Base-by-base conservation (phyloP, 306 rosid species). In the Purshia tridentata region DNA sequence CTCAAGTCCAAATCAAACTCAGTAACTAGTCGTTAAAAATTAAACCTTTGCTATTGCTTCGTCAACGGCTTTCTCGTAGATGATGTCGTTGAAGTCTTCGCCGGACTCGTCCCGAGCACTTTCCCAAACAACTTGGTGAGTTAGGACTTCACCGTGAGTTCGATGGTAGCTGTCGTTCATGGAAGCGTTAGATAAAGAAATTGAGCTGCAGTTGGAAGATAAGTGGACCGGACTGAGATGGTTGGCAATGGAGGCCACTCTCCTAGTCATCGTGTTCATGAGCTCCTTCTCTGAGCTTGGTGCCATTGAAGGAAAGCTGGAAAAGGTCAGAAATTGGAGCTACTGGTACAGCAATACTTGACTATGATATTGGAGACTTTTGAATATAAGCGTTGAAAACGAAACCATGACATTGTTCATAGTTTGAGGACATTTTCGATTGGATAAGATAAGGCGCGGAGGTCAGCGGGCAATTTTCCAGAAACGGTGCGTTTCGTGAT, bases 41-140 rank as follows among this genome's bases (percentile, higher is more conserved):
- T 2, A 2, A 23, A 89, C 98, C 96, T 89, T 93, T 5, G 97
- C 96, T 5, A 93, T 89, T 65, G 82, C 98, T 84, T 93, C 98
- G 10, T 86, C 96, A 37, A 66, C 86, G 18, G 97, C 86, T 53
- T 91, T 91, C 85, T 93, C 88, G 66, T 93, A 93, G 4, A 89
- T 4, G 46, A 91, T 91, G 81, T 93, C 97, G 5, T 83, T 82
- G 84, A 86, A 91, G 4, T 76, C 87, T 41, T 87, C 81, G 14
- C 77, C 91, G 6, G 82, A 80, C 8, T 81, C 81, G 70, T 81
- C 97, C 20, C 67, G 41, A 22, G 86, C 79, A 9, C 53, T 60
- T 39, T 69, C 76, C 98, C 96, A 93, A 41, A 84, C 84, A 52
- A 84, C 92, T 14, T 82, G 85, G 60, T 83, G 79, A 16, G 83